Percentiles rank a stretch among this genome's conserved stretches.
phyloP scores from a whole-genome alignment of 148 eudicot species.

The Chenopodium quinoa region DNA sequence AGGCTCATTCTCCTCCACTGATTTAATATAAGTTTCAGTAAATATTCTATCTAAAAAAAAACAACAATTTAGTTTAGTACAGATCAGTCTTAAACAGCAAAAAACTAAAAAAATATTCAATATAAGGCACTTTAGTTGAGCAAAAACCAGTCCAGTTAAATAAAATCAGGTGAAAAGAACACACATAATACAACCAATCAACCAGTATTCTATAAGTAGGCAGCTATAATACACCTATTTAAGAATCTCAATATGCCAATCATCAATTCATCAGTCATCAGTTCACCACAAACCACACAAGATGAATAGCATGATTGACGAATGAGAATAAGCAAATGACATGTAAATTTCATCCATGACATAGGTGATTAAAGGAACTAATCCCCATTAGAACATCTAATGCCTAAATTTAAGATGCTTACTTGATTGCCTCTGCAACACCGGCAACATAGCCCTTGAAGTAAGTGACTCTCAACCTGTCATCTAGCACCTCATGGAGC shows the following conservation, averaged over 20 bases:
- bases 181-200: neutral
- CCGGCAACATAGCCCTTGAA: slow-evolving; percentile 68
- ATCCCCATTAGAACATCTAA: neutral
- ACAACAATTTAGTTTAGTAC: neutral
- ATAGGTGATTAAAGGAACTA: neutral
- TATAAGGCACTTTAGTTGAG: neutral
- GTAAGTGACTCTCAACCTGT: slow-evolving; percentile 62
- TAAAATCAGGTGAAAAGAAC: neutral
- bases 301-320: neutral
- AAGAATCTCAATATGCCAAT: neutral
- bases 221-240: neutral
- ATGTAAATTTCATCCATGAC: neutral
- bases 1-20: neutral
- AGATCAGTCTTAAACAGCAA: neutral
- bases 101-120: neutral
- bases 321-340: neutral
- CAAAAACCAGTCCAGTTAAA: neutral
- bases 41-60: too few species aligned
- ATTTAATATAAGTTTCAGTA: too few species aligned
- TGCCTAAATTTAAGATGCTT: slow-evolving; percentile 12
- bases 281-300: neutral
- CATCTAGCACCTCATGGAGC: slow-evolving; percentile 73
- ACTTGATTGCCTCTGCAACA: slow-evolving; percentile 68
- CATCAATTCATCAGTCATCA: too few species aligned
- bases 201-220: neutral